phyloP scores from a whole-genome alignment of 441 rosid genomes.

The Populus hybrid region DNA sequence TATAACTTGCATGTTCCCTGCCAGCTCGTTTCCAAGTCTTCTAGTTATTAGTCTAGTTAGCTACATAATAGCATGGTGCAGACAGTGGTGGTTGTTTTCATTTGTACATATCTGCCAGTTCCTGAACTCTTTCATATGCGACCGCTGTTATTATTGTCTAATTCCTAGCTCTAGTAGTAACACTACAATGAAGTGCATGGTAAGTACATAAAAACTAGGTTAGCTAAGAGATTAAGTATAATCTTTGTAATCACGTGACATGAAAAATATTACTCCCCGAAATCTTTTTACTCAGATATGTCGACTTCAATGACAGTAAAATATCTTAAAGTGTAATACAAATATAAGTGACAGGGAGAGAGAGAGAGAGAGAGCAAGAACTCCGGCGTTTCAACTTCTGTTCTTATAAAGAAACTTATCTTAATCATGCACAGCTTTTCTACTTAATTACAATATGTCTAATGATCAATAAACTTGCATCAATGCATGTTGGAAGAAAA shows the following conservation, averaged over 20 bases:
- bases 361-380: neutral
- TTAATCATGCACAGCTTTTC: constrained; percentile 25
- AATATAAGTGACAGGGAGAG: neutral
- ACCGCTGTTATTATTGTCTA: no score
- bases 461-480: constrained; percentile 21
- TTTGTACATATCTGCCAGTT: no score
- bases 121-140: no score
- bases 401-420: constrained; percentile 6
- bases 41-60: no score
- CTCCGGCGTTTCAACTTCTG: constrained; percentile 1
- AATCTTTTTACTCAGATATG: neutral
- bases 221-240: no score
- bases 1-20: no score
- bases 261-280: neutral
- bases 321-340: neutral
- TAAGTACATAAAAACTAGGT: no score
- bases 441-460: constrained; percentile 22
- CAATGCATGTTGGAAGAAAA: constrained; percentile 12
- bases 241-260: no score
- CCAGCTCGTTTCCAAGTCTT: no score
- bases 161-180: no score
- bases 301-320: neutral
- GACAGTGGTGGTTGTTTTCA: neutral
- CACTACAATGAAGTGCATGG: neutral
- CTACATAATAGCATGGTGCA: constrained; percentile 13